A percentile compares a stretch with the other conserved stretches of the same genome.
Evolutionary conservation across 768 basidiomycete species (phyloP).

Genomic region (Chalciporus pseudorubinellus): DNA sequence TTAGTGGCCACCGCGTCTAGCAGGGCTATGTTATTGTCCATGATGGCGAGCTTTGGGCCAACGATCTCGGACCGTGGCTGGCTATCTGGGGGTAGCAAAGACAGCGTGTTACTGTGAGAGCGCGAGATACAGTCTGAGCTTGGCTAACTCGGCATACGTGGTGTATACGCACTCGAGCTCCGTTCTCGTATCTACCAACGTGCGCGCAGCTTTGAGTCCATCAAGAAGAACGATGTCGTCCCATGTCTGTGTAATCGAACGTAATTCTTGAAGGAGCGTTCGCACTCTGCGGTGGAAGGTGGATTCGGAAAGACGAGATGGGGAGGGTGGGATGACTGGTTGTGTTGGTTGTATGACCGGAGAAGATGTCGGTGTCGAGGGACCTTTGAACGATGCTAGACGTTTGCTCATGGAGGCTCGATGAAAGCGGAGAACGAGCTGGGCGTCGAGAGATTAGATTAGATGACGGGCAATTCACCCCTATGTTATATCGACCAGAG

Average conservation of each 20-base stretch:
- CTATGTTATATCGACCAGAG: too few species aligned
- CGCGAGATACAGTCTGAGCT: neutral
- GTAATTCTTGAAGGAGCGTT: constrained; percentile 65
- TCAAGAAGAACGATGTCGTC: constrained; percentile 79
- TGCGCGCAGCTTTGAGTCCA: constrained; percentile 72
- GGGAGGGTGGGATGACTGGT: constrained; percentile 39
- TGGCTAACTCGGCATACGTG: neutral
- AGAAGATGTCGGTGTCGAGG: constrained; percentile 70
- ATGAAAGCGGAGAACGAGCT: neutral
- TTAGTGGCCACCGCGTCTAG: constrained; percentile 58
- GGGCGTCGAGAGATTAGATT: constrained; percentile 18
- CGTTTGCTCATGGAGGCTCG: constrained; percentile 45
- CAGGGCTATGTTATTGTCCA: constrained; percentile 63
- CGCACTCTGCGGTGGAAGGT: constrained; percentile 81
- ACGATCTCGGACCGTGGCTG: constrained; percentile 61
- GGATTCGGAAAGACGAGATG: constrained; percentile 52
- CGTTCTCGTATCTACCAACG: constrained; percentile 73
- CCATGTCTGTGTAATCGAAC: constrained; percentile 66
- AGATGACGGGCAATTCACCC: constrained; percentile 7
- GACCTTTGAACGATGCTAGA: constrained; percentile 75
- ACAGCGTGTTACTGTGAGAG: constrained; percentile 58
- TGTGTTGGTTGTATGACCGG: constrained; percentile 50
- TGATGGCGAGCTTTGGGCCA: constrained; percentile 59
- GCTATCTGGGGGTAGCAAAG: constrained; percentile 46
- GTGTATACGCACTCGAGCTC: constrained; percentile 72